These are phyloP conservation scores for Amaranthus hypochondriacus DNA, from an alignment of 148 eudicot genomes.

Conservation along the genomic window DNA sequence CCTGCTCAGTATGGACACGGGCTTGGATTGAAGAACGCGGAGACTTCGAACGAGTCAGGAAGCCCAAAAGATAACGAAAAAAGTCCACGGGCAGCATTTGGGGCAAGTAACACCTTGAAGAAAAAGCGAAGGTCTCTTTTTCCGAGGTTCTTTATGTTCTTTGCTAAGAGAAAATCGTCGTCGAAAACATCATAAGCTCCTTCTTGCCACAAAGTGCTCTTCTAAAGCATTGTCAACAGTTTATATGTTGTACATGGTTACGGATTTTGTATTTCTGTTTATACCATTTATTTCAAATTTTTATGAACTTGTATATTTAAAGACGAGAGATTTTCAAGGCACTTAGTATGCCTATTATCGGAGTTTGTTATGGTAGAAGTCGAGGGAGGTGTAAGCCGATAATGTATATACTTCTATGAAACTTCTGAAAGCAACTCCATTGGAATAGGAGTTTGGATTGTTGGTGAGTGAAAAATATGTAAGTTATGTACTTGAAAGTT, in stretches of 20 bases:
- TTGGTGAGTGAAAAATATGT: too few species aligned
- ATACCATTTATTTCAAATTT: not conserved
- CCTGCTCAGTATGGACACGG: slow-evolving; percentile 32
- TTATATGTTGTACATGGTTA: slow-evolving; percentile 5
- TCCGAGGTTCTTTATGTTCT: slow-evolving; percentile 40
- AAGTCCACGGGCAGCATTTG: slow-evolving; percentile 25
- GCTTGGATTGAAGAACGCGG: slow-evolving; percentile 32
- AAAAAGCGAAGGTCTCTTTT: slow-evolving; percentile 34
- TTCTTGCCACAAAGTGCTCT: not conserved
- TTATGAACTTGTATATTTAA: slow-evolving; percentile 19
- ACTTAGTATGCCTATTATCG: slow-evolving; percentile 8
- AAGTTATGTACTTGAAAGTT: too few species aligned
- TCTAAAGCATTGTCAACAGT: not conserved
- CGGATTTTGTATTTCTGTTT: slow-evolving; percentile 11
- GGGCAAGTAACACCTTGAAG: slow-evolving; percentile 29
- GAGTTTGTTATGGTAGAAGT: slow-evolving; percentile 20
- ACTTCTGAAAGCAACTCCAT: not conserved
- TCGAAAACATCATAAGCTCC: slow-evolving; percentile 28
- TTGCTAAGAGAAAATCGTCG: slow-evolving; percentile 30
- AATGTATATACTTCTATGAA: slow-evolving; percentile 13
- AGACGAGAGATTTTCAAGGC: slow-evolving; percentile 8
- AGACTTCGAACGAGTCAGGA: slow-evolving; percentile 13
- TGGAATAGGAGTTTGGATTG: too few species aligned
- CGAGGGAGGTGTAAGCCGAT: not conserved
- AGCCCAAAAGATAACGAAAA: slow-evolving; percentile 19